phyloP scores from a whole-genome alignment of 2,329 filamentous ascomycete genomes.

The Plenodomus lindquistii region DNA sequence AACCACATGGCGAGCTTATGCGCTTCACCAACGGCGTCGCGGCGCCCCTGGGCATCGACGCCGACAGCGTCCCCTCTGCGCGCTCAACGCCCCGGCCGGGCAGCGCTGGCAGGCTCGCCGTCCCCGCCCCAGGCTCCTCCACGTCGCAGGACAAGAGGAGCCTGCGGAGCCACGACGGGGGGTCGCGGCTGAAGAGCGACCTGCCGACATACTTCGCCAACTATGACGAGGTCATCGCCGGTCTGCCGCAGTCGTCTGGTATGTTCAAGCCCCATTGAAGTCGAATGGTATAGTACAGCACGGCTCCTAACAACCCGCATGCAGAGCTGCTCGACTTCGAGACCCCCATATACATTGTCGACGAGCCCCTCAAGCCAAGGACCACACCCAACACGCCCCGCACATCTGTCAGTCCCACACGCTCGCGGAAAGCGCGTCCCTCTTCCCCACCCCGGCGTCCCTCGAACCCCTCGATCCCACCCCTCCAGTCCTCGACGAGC shows the following conservation, averaged over 20 bases:
- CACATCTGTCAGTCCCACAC: slow-evolving; percentile 28
- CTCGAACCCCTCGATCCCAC: slow-evolving; percentile 14
- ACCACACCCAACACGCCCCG: slow-evolving; percentile 24
- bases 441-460: slow-evolving; percentile 18
- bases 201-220: slow-evolving; percentile 88
- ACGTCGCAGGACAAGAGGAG: slow-evolving; percentile 67
- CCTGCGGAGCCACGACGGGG: slow-evolving; percentile 81
- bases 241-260: slow-evolving; percentile 79
- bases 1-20: slow-evolving; percentile 48
- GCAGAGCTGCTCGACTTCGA: slow-evolving; percentile 73
- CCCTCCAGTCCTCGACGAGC: slow-evolving; percentile 33
- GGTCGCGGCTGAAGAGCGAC: slow-evolving; percentile 86
- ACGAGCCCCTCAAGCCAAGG: slow-evolving; percentile 53
- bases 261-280: slow-evolving; percentile 35
- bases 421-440: slow-evolving; percentile 28
- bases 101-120: slow-evolving; percentile 31
- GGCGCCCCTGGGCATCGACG: slow-evolving; percentile 36
- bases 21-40: slow-evolving; percentile 50
- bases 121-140: slow-evolving; percentile 23
- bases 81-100: slow-evolving; percentile 36
- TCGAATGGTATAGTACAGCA: slow-evolving; percentile 3
- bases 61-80: slow-evolving; percentile 39
- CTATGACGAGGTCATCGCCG: slow-evolving; percentile 91
- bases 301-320: slow-evolving; percentile 20
- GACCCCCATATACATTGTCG: slow-evolving; percentile 72